Base-by-base conservation (phyloP, 2,329 filamentous ascomycete genomes). In the Aureobasidium sp. region DNA sequence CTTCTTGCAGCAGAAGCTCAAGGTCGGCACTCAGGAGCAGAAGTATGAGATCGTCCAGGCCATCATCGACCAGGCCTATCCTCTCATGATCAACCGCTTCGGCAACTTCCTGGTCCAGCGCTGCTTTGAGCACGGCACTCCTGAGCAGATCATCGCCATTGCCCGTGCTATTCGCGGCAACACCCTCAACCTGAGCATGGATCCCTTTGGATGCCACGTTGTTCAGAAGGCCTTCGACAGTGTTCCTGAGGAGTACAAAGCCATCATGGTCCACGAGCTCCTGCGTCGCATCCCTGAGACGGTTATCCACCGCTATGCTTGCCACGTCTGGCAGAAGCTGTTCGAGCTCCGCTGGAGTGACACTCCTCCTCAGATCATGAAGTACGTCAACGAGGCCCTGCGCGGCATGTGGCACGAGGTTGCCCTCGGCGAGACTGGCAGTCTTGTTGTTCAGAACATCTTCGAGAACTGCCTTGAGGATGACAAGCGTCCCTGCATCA, bases 401-500 rank as follows among this genome's bases (percentile, higher is more conserved):
- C 84, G 85, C 63, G 93, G 93, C 63, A 97, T 97, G 91, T 99
- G 94, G 94, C 92, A 97, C 71, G 93, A 99, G 71, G 94, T 99
- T 65, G 95, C 95, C 27, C 80, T 97, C 58, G 94, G 94, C 39
- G 94, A 99, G 79, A 99, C 95, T 11, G 94, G 94, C 64, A 99
- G 94, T 74, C 81, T 99, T 68, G 94, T 99, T 49, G 95, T 99
- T 53, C 94, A 99, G 76, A 99, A 99, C 74, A 99, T 99, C 71
- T 99, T 99, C 74, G 94, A 99, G 78, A 99, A 99, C 71, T 99
- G 94, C 70, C 83, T 97, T 34, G 95, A 99, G 71, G 93, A 97
- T 70, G 94, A 99, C 78, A 99, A 99, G 92, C 91, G 95, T 63
- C 92, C 92, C 49, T 97, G 94, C 71, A 96, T 99, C 71, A 92